These are phyloP conservation scores for Vanrija pseudolonga DNA, from an alignment of 1,284 basidiomycete species.

Conservation along the genomic window DNA sequence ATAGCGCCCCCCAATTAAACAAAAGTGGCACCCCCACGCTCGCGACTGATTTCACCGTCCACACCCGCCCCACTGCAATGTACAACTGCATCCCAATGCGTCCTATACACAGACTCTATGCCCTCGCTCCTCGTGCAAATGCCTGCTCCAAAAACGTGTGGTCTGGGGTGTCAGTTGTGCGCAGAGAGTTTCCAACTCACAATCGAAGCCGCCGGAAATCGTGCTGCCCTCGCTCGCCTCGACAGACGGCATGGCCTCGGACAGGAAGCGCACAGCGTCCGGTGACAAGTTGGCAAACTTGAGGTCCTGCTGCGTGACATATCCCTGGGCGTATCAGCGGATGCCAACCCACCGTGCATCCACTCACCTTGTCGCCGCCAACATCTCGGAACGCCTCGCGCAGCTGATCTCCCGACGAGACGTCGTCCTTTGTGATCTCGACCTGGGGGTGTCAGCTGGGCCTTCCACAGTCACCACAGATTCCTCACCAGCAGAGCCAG, in stretches of 20 bases:
- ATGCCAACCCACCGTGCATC: not conserved
- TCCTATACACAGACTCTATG: not conserved
- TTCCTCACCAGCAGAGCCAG: slow-evolving; percentile 77
- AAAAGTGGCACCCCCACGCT: not conserved
- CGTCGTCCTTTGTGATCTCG: slow-evolving; percentile 86
- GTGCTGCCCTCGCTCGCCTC: slow-evolving; percentile 6
- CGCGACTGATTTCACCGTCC: not conserved
- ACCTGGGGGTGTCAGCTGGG: slow-evolving; percentile 57
- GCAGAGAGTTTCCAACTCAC: slow-evolving; percentile 25
- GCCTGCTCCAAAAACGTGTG: slow-evolving; percentile 39
- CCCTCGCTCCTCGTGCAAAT: slow-evolving; percentile 22
- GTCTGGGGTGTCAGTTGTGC: slow-evolving; percentile 17
- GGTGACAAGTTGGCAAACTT: slow-evolving; percentile 77
- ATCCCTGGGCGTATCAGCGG: slow-evolving; percentile 38
- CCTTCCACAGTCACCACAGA: not conserved
- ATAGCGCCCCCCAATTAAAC: not conserved
- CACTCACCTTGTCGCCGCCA: slow-evolving; percentile 76
- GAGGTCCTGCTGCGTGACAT: slow-evolving; percentile 90
- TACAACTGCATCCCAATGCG: not conserved
- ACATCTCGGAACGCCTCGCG: slow-evolving; percentile 90
- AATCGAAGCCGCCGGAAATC: slow-evolving; percentile 32
- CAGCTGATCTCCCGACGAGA: slow-evolving; percentile 86
- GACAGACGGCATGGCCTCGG: slow-evolving; percentile 35
- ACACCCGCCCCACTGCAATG: not conserved
- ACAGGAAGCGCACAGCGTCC: slow-evolving; percentile 76